phyloP scores from a whole-genome alignment of 305 asterid genomes.

The Fraxinus floribunda region DNA sequence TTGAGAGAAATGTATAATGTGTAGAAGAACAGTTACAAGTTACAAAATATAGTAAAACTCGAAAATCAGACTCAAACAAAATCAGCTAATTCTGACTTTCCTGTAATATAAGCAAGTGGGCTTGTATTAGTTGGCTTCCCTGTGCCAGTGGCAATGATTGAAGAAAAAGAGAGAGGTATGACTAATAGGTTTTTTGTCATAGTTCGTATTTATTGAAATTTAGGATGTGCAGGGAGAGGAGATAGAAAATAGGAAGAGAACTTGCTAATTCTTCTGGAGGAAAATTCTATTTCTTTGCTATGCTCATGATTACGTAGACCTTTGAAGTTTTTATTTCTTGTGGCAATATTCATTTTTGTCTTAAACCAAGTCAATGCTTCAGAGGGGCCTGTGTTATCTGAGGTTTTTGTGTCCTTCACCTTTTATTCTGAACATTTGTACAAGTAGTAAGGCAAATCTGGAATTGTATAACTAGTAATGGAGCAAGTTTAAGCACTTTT shows the following conservation, averaged over 20 bases:
- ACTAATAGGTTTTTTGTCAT: neutral
- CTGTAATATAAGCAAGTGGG: neutral
- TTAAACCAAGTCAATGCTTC: neutral
- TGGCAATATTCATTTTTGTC: neutral
- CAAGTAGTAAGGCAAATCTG: neutral
- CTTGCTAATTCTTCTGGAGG: neutral
- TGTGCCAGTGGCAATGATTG: neutral
- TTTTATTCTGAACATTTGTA: neutral
- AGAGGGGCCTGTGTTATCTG: neutral
- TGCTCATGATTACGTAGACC: neutral
- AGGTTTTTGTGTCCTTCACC: neutral
- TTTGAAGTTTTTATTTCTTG: neutral
- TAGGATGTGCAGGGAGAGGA: neutral
- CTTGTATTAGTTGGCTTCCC: neutral
- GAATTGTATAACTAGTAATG: neutral
- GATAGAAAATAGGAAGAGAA: neutral
- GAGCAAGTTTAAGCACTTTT: neutral
- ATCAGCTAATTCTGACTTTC: neutral
- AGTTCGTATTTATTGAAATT: neutral
- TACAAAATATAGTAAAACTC: neutral
- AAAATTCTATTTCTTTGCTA: neutral
- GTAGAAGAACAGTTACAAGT: neutral
- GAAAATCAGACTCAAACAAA: neutral
- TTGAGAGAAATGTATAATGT: neutral
- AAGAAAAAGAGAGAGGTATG: neutral